Evolutionary conservation across 164 flowering plant species (phyloP), one percentile per base, ranked within the genome.

Genomic region (Chimonanthus praecox): DNA sequence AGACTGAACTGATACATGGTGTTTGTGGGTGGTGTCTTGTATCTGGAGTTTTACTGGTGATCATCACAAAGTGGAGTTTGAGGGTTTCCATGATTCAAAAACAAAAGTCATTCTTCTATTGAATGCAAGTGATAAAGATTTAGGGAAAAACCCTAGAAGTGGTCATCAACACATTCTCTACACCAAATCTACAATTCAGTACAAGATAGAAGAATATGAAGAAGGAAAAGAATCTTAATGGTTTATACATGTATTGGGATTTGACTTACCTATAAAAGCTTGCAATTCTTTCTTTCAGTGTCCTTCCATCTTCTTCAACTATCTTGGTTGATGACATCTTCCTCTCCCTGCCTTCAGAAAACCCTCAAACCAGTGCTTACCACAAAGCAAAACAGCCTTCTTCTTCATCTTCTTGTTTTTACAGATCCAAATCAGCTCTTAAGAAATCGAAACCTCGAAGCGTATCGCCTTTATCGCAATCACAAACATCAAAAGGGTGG

Each of bases 401-500:
- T 33, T 33, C 33, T 33, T 33, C 33, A 1, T 33, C 33, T 33
- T 33, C 33, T 33, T 33, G 1, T 33, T 33, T 33, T 33, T 33
- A 33, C 33, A 33, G 33, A 33, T 33, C 33, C 33, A 33, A 33
- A 33, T 33, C 33, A 33, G 33, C 33, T 33, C 33, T 33, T 33
- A 33, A 33, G 33, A 33, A 33, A 33, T 33, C 1, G 33, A 33
- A 33, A 33, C 33, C 33, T 33, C 2, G 33, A 33, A 33, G 33
- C 33, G 33, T 33, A 33, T 33, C 33, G 33, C 33, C 33, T 33
- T 33, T 33, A 33, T 33, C 33, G 2, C 3, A 10, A 64, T 72
- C 70, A 51, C 2, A 7, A 49, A 33, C 69, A 65, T 18, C 80
- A 82, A 66, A 82, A 84, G 48, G 85, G 84, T 67, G 85, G 85